These are phyloP conservation scores for Oidiodendron maius DNA, from an alignment of 495 filamentous ascomycete species.

Conservation along the genomic window DNA sequence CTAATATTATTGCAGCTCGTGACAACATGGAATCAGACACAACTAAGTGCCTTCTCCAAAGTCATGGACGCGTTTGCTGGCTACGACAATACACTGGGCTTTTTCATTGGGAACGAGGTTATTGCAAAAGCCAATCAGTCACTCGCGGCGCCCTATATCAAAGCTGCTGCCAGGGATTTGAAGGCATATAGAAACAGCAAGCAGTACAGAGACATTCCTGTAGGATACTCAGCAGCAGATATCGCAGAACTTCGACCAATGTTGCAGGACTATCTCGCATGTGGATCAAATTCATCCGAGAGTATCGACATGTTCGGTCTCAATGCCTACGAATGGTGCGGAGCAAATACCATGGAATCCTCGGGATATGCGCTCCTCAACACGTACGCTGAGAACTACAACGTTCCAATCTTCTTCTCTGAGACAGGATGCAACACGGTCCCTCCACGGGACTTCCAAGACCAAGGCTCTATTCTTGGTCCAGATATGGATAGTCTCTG, in stretches of 20 bases:
- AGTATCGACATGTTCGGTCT: conserved; percentile 78
- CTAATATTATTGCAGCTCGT: conserved; percentile 30
- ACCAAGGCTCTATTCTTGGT: conserved; percentile 74
- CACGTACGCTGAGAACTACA: conserved; percentile 43
- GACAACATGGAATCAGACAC: conserved; percentile 63
- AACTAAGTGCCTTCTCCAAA: conserved; percentile 57
- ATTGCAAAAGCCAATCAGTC: conserved; percentile 57
- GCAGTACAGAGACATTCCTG: conserved; percentile 74
- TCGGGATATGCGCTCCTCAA: conserved; percentile 70
- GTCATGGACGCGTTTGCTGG: conserved; percentile 75
- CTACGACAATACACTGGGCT: conserved; percentile 74
- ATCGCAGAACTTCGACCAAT: conserved; percentile 75
- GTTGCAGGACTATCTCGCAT: conserved; percentile 85
- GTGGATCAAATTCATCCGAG: conserved; percentile 60
- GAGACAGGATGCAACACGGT: conserved; percentile 73
- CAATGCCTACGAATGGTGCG: conserved; percentile 89
- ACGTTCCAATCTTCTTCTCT: conserved; percentile 80
- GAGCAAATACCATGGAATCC: conserved; percentile 49
- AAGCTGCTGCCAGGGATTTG: conserved; percentile 73
- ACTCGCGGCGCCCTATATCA: conserved; percentile 70
- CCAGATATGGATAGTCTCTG: conserved; percentile 63
- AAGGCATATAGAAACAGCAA: conserved; percentile 75
- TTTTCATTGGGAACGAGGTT: conserved; percentile 87
- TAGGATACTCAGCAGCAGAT: conserved; percentile 89
- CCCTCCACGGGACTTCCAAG: conserved; percentile 64